Evolutionary conservation across 2,329 filamentous ascomycete genomes (phyloP).

Genomic region (Elsinoe ampelina): DNA sequence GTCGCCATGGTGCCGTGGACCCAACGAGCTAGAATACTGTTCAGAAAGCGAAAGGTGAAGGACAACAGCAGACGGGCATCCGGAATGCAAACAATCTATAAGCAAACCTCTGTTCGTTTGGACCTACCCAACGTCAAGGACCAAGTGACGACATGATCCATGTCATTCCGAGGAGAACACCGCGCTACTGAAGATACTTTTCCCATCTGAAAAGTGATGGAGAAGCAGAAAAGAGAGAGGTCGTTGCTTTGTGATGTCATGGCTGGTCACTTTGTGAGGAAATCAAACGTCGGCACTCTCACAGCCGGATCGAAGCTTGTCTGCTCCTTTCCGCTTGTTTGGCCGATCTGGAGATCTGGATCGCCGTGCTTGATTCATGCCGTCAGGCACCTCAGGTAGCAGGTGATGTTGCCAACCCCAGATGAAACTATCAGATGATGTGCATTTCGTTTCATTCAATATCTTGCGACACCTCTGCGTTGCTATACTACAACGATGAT

Average conservation of each 20-base stretch:
- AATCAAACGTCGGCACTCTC: not conserved
- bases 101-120: not conserved
- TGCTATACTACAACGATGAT: not conserved
- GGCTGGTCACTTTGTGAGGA: not conserved
- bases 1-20: not conserved
- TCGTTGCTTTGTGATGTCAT: conserved; percentile 8
- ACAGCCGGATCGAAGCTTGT: conserved; percentile 1
- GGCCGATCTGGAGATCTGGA: conserved; percentile 7
- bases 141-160: conserved; percentile 4
- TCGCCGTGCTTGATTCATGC: conserved; percentile 2
- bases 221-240: not conserved
- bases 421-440: too few relatives aligned
- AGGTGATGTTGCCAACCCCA: too few relatives aligned
- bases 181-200: not conserved
- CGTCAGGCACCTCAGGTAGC: not conserved
- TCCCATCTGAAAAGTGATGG: not conserved
- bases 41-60: not conserved
- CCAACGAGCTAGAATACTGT: not conserved
- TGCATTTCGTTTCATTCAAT: not conserved
- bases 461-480: not conserved
- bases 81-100: not conserved
- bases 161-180: not conserved
- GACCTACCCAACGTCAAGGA: not conserved
- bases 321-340: not conserved
- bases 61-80: not conserved